Conservation (phyloP, 805 yeast genomes). For the Yamadazyma sp. region DNA sequence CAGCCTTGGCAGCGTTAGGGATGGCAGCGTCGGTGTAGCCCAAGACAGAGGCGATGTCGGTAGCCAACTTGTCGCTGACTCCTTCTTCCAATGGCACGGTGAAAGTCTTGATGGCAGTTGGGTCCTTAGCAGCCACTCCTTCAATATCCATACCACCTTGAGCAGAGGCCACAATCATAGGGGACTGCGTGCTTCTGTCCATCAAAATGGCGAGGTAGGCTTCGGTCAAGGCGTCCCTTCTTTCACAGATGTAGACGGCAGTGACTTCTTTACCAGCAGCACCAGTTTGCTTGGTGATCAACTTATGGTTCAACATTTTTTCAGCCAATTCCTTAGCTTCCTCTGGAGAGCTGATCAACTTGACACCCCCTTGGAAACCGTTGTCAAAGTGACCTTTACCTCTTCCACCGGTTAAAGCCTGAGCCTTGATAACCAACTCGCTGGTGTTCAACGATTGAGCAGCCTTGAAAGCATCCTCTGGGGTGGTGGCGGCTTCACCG, state of each 20-base stretch:
- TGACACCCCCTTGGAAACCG: slow-evolving; percentile 96
- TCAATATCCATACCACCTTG: slow-evolving; percentile 99
- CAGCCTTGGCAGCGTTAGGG: slow-evolving; percentile 83
- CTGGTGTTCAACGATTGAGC: slow-evolving; percentile 75
- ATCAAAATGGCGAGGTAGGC: slow-evolving; percentile 91
- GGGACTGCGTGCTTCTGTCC: slow-evolving; percentile 90
- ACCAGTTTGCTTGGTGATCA: slow-evolving; percentile 98
- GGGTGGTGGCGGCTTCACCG: slow-evolving; percentile 88
- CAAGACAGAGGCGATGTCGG: slow-evolving; percentile 71
- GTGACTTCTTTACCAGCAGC: slow-evolving; percentile 95
- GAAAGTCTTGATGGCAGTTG: slow-evolving; percentile 88
- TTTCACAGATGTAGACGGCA: slow-evolving; percentile 93
- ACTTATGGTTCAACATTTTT: slow-evolving; percentile 88
- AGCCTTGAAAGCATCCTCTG: slow-evolving; percentile 80
- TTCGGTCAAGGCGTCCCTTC: slow-evolving; percentile 91
- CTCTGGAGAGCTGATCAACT: slow-evolving; percentile 78
- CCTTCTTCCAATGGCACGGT: slow-evolving; percentile 75
- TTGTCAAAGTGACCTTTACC: slow-evolving; percentile 98
- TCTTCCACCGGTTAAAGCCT: slow-evolving; percentile 98
- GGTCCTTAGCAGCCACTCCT: slow-evolving; percentile 92
- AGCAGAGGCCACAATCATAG: slow-evolving; percentile 91
- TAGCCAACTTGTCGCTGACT: slow-evolving; percentile 74
- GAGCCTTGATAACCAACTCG: slow-evolving; percentile 95
- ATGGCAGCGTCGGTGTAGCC: slow-evolving; percentile 79
- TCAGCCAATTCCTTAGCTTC: slow-evolving; percentile 84